phyloP scores from a whole-genome alignment of 352 stramenopile genomes.

The Phytophthora citricola region DNA sequence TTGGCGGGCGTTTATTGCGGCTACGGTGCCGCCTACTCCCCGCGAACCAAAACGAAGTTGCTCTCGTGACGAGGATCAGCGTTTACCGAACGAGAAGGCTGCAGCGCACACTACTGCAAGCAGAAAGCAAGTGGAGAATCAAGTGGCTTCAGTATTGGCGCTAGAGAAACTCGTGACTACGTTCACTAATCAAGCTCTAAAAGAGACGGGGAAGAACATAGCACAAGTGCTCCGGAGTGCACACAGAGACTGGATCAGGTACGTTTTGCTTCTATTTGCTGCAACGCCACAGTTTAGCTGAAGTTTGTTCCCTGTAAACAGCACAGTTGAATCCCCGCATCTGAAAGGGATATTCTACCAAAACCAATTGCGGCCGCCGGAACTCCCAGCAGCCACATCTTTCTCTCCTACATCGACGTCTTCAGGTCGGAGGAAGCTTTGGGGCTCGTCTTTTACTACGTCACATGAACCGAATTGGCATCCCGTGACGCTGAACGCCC shows the following conservation, averaged over 20 bases:
- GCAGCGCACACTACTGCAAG: not conserved
- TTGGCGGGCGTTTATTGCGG: slow-evolving; percentile 30
- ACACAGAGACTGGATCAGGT: slow-evolving; percentile 22
- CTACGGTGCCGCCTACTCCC: slow-evolving; percentile 1
- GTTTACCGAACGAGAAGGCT: not conserved
- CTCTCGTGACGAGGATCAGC: not conserved
- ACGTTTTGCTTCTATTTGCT: not conserved
- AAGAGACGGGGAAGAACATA: slow-evolving; percentile 23
- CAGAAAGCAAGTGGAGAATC: slow-evolving; percentile 1
- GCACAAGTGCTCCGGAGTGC: not conserved
- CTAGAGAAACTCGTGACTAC: slow-evolving; percentile 17
- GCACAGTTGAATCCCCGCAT: slow-evolving; percentile 2
- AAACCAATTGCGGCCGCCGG: slow-evolving; percentile 25
- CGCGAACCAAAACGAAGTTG: slow-evolving; percentile 3
- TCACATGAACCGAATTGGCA: slow-evolving; percentile 6
- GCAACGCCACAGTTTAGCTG: not conserved
- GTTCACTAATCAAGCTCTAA: slow-evolving; percentile 16
- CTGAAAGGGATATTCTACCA: slow-evolving; percentile 37
- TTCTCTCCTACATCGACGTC: slow-evolving; percentile 6
- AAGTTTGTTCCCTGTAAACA: slow-evolving; percentile 6
- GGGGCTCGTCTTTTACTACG: slow-evolving; percentile 1
- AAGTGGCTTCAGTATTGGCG: no score
- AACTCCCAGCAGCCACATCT: slow-evolving; percentile 16
- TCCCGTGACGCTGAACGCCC: not conserved
- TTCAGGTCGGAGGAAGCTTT: slow-evolving; percentile 15